Conservation (phyloP, 2,329 filamentous ascomycete genomes). For the Annulohypoxylon truncatum region DNA sequence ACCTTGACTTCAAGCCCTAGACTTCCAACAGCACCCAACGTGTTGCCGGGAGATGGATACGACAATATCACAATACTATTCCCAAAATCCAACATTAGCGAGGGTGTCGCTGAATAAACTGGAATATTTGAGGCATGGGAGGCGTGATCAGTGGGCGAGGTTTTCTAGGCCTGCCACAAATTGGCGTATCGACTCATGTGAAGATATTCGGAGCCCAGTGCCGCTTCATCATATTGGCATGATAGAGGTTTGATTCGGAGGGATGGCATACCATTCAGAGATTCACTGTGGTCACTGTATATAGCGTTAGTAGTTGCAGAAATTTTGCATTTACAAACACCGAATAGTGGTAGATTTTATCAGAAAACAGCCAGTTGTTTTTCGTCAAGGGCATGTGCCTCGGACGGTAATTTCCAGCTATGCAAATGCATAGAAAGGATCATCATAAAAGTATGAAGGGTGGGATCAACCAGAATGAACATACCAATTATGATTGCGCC, state of each 20-base stretch:
- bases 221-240: conserved; percentile 80
- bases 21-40: not conserved
- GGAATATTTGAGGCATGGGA: conserved; percentile 4
- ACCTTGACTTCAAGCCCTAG: conserved; percentile 18
- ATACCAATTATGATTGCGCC: conserved; percentile 44
- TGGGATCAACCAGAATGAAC: conserved; percentile 32
- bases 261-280: conserved; percentile 48
- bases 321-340: conserved; percentile 40
- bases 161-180: conserved; percentile 99
- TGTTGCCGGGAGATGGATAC: no score
- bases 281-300: conserved; percentile 1
- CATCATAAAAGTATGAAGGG: conserved; percentile 63
- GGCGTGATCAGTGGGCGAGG: conserved; percentile 89
- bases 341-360: conserved; percentile 55
- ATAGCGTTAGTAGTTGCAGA: conserved; percentile 14
- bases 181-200: conserved; percentile 86
- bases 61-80: not conserved
- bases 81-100: conserved; percentile 20
- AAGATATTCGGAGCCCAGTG: conserved; percentile 90
- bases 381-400: conserved; percentile 79
- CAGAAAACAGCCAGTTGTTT: conserved; percentile 87
- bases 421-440: conserved; percentile 76
- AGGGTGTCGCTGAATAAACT: not conserved
- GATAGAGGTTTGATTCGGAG: conserved; percentile 34
- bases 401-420: conserved; percentile 98